A percentile compares a stretch with the other conserved stretches of the same genome.
Evolutionary conservation across 1,284 basidiomycete genomes (phyloP).

Genomic region (Moniliella sp.): DNA sequence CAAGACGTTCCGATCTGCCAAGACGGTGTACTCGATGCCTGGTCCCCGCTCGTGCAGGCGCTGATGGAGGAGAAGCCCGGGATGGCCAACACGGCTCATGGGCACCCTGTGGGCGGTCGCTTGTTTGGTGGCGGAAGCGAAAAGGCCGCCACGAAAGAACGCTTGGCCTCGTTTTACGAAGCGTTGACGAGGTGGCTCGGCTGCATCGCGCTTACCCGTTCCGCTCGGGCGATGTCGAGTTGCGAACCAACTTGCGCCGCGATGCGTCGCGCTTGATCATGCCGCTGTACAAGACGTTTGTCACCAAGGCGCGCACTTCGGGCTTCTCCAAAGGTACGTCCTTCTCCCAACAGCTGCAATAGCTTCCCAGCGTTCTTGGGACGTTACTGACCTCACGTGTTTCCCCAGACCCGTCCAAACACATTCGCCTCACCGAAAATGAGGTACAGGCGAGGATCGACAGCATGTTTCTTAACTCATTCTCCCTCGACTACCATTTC

Average conservation of each 20-base stretch:
- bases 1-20: slow-evolving; percentile 13
- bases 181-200: slow-evolving; percentile 17
- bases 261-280: slow-evolving; percentile 12
- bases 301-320: slow-evolving; percentile 11
- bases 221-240: slow-evolving; percentile 12
- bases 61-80: slow-evolving; percentile 21
- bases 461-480: slow-evolving; percentile 11
- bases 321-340: slow-evolving; percentile 18
- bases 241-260: slow-evolving; percentile 9
- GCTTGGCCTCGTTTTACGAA: slow-evolving; percentile 25
- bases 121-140: slow-evolving; percentile 14
- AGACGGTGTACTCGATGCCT: slow-evolving; percentile 20
- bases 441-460: slow-evolving; percentile 17
- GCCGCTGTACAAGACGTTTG: slow-evolving; percentile 17
- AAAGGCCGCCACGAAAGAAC: slow-evolving; percentile 22
- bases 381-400: neutral
- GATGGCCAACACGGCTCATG: too few species aligned
- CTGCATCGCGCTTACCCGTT: slow-evolving; percentile 23
- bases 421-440: slow-evolving; percentile 16
- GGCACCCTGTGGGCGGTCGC: too few species aligned
- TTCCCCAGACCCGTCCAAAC: slow-evolving; percentile 11
- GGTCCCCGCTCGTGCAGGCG: slow-evolving; percentile 17
- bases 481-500: too few species aligned
- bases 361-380: neutral
- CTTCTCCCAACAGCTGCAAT: neutral